Evolutionary conservation across 148 eudicot genomes (phyloP).

Genomic region (Fagopyrum homotropicum): DNA sequence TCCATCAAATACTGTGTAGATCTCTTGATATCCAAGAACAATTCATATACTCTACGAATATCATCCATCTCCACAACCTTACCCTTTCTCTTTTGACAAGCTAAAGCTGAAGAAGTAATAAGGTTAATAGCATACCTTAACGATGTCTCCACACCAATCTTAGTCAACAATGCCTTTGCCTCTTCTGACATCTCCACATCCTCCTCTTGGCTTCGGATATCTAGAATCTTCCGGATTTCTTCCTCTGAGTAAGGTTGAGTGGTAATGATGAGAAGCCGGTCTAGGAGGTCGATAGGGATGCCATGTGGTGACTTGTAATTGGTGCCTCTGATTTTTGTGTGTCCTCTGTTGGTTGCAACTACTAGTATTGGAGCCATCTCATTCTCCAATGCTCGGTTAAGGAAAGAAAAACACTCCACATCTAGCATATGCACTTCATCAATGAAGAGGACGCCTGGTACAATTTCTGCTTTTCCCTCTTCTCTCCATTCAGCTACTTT

Average conservation of each 20-base stretch:
- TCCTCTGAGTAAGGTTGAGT: constrained; percentile 87
- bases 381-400: constrained; percentile 89
- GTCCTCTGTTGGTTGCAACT: constrained; percentile 91
- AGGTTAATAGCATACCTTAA: constrained; percentile 81
- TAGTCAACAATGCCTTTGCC: constrained; percentile 67
- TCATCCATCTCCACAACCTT: constrained; percentile 90
- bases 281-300: constrained; percentile 86
- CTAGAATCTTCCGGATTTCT: constrained; percentile 75
- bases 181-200: constrained; percentile 95
- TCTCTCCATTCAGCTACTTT: constrained; percentile 97
- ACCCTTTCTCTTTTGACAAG: constrained; percentile 82
- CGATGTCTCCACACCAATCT: constrained; percentile 83
- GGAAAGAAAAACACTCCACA: constrained; percentile 88
- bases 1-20: constrained; percentile 96
- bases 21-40: constrained; percentile 90
- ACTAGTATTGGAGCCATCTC: constrained; percentile 96
- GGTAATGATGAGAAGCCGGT: constrained; percentile 78
- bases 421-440: constrained; percentile 99
- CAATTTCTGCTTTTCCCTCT: constrained; percentile 95
- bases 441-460: constrained; percentile 93
- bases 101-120: constrained; percentile 73
- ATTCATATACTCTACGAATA: constrained; percentile 67
- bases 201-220: constrained; percentile 86
- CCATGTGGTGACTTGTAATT: constrained; percentile 93
- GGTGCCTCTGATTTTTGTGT: constrained; percentile 85